Evolutionary conservation across 129 eudicot genomes (phyloP), one percentile per base, ranked within the genome.

Genomic region (Dittrichia graveolens): DNA sequence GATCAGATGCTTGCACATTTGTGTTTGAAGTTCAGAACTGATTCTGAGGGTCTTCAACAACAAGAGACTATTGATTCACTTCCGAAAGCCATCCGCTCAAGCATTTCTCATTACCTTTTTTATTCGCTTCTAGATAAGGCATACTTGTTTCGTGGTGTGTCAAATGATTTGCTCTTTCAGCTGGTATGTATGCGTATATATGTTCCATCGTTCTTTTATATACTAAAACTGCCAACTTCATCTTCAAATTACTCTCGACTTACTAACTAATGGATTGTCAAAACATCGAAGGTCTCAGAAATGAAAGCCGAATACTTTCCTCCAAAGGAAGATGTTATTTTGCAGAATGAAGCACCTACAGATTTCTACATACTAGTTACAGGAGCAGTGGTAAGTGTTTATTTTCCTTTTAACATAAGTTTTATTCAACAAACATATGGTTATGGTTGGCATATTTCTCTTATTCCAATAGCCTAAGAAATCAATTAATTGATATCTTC

Each of bases 261-360:
- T 60, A 11, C 12, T 12, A 0, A 3, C n/a, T 34, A 34, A 11
- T 9, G 10, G 5, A 5, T 60, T 5, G 4, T 5, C 44, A 16
- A 19, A 42, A 9, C 40, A 14, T 72, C 67, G 55, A 67, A 87
- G 94, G 96, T 85, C 48, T 77, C 95, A 31, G 94, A 87, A 85
- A 90, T 90, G 96, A 90, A 85, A 81, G 84, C 87, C 6, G 95
- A 90, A 75, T 90, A 90, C 75, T 90, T 90, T 72, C 94, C 94
- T 37, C 96, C 96, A 6, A 85, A 75, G 78, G 96, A 90, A 83
- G 96, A 90, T 61, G 83, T 90, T 48, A 90, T 90, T 55, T 78
- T 90, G 80, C 87, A 87, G 77, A 90, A 90, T 66, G 96, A 90
- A 82, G 96, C 96, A 24, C 94, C 96, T 0, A 85, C 91, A 2